phyloP scores from a whole-genome alignment of 192 early-diverging fungal species.

The Phlyctochytrium arcticum region DNA sequence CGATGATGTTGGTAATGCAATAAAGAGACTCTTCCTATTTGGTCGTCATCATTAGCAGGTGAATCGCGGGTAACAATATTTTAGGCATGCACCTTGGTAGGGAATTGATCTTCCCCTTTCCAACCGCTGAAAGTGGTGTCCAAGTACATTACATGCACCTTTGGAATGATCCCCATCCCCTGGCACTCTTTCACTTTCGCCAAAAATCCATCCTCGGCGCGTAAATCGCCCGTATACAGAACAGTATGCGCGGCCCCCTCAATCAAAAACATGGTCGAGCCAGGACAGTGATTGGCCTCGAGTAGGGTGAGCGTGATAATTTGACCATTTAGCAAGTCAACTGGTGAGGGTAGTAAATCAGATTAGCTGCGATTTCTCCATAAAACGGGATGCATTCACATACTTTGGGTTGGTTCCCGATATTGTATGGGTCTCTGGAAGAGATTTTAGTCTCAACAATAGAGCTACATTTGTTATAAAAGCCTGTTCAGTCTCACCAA shows the following conservation, averaged over 20 bases:
- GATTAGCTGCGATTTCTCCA: background rate
- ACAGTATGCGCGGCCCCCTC: constrained; percentile 31
- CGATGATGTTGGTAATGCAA: background rate
- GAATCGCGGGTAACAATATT: constrained; percentile 26
- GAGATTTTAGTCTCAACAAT: background rate
- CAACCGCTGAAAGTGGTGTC: constrained; percentile 50
- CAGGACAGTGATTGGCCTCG: constrained; percentile 48
- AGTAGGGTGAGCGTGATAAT: constrained; percentile 33
- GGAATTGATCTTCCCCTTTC: constrained; percentile 28
- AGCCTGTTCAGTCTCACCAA: background rate
- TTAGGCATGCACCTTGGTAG: constrained; percentile 31
- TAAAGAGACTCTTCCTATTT: constrained; percentile 4
- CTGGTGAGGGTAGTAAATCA: background rate
- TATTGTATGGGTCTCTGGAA: background rate
- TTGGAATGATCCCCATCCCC: constrained; percentile 24
- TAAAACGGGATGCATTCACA: background rate
- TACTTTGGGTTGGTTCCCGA: background rate
- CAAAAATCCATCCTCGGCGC: constrained; percentile 29
- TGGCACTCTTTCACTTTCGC: constrained; percentile 11
- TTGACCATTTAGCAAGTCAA: constrained; percentile 36
- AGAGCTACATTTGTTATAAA: background rate
- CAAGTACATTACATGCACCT: constrained; percentile 30
- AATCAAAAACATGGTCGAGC: constrained; percentile 48
- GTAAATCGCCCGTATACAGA: constrained; percentile 38
- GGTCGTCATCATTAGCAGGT: background rate